Evolutionary conservation across 2,329 filamentous ascomycete species (phyloP), one percentile per base, ranked within the genome.

Genomic region (Aspergillus tubingensis): DNA sequence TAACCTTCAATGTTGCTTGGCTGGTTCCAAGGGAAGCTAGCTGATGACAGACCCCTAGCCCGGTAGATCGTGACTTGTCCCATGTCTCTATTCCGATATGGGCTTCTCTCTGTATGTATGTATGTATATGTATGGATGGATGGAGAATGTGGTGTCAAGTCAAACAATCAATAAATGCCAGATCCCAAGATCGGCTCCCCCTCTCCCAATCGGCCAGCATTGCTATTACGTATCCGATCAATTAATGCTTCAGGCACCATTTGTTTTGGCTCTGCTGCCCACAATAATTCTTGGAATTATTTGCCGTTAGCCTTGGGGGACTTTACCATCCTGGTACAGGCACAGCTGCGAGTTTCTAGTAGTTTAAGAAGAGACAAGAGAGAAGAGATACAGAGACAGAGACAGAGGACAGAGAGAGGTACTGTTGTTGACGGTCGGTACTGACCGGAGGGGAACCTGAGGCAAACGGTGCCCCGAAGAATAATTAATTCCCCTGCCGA

Each of bases 161-260:
- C 27, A 30, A 36, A 36, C 32, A 36, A 36, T 36, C 32, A 36
- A 36, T 36, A 13, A 36, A 36, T 15, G 5, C 47, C 47, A 49
- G 23, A 27, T 49, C 44, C 44, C 44, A 25, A 43, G 44, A 27
- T 15, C 6, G 27, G 27, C 17, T 58, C 49, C 61, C 47, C 50
- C 61, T 39, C 38, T 58, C 30, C 27, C 25, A 55, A 58, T 53
- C 36, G 36, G 47, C 47, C 47, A 50, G 27, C 47, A 8, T 57
- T 56, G 48, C 53, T 39, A 39, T 59, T 64, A 66, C 61, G 59
- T 66, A 62, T 64, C 59, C 64, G 59, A 65, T 64, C 60, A 61
- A 64, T 62, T 60, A 61, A 44, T 23, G 41, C 11, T 59, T 56
- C 51, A 32, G 50, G 30, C 49, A 54, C 32, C 53, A 54, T 43